These are phyloP conservation scores for Sindora glabra DNA, from an alignment of 306 rosid species.

Conservation along the genomic window DNA sequence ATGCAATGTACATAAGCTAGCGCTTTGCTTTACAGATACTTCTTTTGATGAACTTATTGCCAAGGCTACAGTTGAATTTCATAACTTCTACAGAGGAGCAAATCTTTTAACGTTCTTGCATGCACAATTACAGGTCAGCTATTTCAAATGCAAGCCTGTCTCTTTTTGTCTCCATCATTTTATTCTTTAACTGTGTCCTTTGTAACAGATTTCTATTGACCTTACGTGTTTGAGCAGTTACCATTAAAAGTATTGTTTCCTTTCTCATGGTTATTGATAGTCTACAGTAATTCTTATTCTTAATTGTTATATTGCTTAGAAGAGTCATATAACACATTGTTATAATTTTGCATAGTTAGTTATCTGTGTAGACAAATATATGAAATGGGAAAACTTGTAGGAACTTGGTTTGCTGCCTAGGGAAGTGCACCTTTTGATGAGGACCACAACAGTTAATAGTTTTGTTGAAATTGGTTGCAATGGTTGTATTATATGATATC, in stretches of 20 bases:
- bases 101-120: conserved; percentile 68
- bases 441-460: not conserved
- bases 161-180: conserved; percentile 4
- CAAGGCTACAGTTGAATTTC: conserved; percentile 41
- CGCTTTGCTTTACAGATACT: conserved; percentile 35
- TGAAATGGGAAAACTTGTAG: not conserved
- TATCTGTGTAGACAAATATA: not conserved
- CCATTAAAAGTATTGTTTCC: not conserved
- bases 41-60: conserved; percentile 40
- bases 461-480: not conserved
- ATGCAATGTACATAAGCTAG: conserved; percentile 49
- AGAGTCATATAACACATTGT: not conserved
- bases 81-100: conserved; percentile 65
- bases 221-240: not conserved
- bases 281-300: too few relatives aligned
- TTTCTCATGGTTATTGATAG: not conserved
- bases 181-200: not conserved
- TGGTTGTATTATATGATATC: not conserved
- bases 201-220: not conserved
- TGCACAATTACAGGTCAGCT: conserved; percentile 67
- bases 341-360: not conserved
- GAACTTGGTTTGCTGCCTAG: not conserved
- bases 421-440: not conserved
- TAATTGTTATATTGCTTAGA: not conserved
- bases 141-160: conserved; percentile 5